Percentiles rank a stretch among this genome's conserved stretches.
Conservation (phyloP, 1,139 yeast genomes). For the Blastobotrys capitulatus region DNA sequence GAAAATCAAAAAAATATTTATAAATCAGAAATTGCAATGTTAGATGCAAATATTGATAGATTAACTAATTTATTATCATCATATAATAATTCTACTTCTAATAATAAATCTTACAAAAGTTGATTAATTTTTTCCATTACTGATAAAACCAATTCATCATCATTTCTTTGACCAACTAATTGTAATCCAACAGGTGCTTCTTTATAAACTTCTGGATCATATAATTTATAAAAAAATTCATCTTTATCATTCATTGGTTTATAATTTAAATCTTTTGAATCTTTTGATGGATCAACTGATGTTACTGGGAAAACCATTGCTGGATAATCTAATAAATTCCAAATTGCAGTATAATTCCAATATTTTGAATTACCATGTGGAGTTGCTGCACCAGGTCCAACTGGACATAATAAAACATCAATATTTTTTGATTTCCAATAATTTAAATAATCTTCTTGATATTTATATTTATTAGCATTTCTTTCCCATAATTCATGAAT, state of each 20-base stretch:
- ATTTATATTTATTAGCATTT: slow-evolving; percentile 29
- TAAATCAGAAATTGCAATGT: slow-evolving; percentile 6
- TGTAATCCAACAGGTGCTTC: slow-evolving; percentile 43
- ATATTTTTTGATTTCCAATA: slow-evolving; percentile 48
- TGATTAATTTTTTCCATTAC: slow-evolving; percentile 9
- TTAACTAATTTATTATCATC: neutral
- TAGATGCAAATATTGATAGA: slow-evolving; percentile 12
- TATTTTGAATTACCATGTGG: slow-evolving; percentile 57
- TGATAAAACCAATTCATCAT: slow-evolving; percentile 36
- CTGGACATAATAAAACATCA: slow-evolving; percentile 65
- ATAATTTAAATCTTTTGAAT: slow-evolving; percentile 23
- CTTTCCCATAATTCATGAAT: slow-evolving; percentile 36
- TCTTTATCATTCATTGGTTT: slow-evolving; percentile 31
- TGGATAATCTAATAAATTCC: slow-evolving; percentile 50
- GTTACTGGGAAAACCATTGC: slow-evolving; percentile 51
- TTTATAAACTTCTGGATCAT: slow-evolving; percentile 35
- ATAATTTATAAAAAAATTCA: slow-evolving; percentile 26
- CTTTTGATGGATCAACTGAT: slow-evolving; percentile 41
- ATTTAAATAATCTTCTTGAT: slow-evolving; percentile 31
- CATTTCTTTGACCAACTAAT: slow-evolving; percentile 38
- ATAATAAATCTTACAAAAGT: neutral
- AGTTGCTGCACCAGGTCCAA: slow-evolving; percentile 69
- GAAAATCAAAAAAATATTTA: neutral
- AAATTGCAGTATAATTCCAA: slow-evolving; percentile 61
- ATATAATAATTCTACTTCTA: neutral